Evolutionary conservation across 768 basidiomycete genomes (phyloP), one percentile per base, ranked within the genome.

Genomic region (Dioszegia crocea): DNA sequence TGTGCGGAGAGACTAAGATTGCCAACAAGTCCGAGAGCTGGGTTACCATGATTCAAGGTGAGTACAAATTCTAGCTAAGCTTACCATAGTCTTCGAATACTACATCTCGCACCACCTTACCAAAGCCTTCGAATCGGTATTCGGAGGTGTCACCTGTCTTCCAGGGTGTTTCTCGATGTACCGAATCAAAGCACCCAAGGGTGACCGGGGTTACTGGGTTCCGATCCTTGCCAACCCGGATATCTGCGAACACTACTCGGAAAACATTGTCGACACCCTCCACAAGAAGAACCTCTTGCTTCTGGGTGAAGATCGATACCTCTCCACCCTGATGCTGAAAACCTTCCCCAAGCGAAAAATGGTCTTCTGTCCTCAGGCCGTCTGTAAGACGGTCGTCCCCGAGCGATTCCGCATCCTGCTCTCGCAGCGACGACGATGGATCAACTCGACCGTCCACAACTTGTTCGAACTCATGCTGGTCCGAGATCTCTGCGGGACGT

Each of bases 91-190:
- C 56, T 99, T 99, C 77, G 94, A 99, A 79, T 99, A 99, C 78
- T 99, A 98, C 81, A 96, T 97, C 79, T 97, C 96, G 9, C 96
- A 99, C 75, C 94, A 98, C 77, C 84, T 93, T 83, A 94, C 91
- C 38, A 99, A 99, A 81, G 94, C 94, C 3, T 98, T 98, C 81
- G 96, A 99, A 80, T 91, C 93, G 3, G 93, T 94, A 87, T 98
- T 98, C 70, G 96, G 96, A 71, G 92, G 94, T 82, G 96, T 99
- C 6, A 98, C 96, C 56, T 99, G 96, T 84, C 82, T 99, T 65
- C 96, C 96, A 23, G 96, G 96, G 64, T 99, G 96, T 81, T 99
- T 99, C 84, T 90, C 87, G 66, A 98, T 97, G 94, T 98, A 98
- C 80, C 86, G 96, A 65, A 92, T 97, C 85, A 99, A 98, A 80